phyloP scores from a whole-genome alignment of 2,329 filamentous ascomycete species.

The Cordyceps fumosorosea region DNA sequence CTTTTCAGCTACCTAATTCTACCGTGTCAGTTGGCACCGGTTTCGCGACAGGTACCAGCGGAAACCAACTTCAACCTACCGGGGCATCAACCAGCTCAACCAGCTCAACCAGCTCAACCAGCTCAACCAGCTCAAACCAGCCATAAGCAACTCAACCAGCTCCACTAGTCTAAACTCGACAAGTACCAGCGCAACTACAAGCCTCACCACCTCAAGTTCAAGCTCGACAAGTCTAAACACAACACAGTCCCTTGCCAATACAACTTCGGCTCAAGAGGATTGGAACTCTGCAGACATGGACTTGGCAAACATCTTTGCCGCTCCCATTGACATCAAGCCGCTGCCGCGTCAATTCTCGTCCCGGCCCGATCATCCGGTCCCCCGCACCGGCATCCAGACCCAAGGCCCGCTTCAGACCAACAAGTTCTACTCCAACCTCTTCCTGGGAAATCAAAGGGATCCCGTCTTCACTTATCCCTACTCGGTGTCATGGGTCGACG shows the following conservation, averaged over 20 bases:
- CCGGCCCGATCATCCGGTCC: slow-evolving; percentile 52
- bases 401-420: slow-evolving; percentile 59
- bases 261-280: neutral
- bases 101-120: neutral
- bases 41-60: neutral
- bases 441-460: slow-evolving; percentile 63
- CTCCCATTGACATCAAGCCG: slow-evolving; percentile 45
- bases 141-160: neutral
- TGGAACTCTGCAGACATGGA: slow-evolving; percentile 5
- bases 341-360: slow-evolving; percentile 42
- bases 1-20: neutral
- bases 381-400: slow-evolving; percentile 43
- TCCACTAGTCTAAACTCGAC: neutral
- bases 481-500: slow-evolving; percentile 60
- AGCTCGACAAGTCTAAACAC: neutral
- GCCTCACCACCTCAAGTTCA: neutral
- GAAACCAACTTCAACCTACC: neutral
- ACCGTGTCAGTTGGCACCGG: neutral
- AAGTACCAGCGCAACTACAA: neutral
- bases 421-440: slow-evolving; percentile 78
- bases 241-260: neutral
- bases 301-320: slow-evolving; percentile 45
- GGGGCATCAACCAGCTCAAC: neutral
- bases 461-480: slow-evolving; percentile 73
- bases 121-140: neutral